phyloP scores from a whole-genome alignment of 805 yeast species.

The Wickerhamiella cacticola region DNA sequence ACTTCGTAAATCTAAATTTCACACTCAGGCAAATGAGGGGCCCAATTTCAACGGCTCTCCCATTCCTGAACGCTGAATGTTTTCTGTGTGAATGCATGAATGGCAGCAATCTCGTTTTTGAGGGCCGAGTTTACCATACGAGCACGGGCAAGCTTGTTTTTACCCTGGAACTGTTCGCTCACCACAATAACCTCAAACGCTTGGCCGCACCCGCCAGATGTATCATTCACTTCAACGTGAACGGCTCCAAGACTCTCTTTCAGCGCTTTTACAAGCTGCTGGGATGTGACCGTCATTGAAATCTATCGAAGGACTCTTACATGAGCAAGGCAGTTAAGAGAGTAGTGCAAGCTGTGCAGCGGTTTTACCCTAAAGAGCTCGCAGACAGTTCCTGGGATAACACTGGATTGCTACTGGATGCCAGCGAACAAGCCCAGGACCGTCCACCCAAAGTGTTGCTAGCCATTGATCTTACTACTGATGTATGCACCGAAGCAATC shows the following conservation, averaged over 20 bases:
- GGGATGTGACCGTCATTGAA: constrained; percentile 14
- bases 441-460: constrained; percentile 37
- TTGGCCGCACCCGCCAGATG: constrained; percentile 94
- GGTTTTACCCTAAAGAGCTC: constrained; percentile 62
- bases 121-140: constrained; percentile 69
- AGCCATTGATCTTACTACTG: constrained; percentile 72
- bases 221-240: constrained; percentile 62
- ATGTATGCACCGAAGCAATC: constrained; percentile 81
- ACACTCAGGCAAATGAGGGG: too few species aligned
- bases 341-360: constrained; percentile 37
- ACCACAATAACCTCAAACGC: constrained; percentile 92
- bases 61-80: constrained; percentile 78
- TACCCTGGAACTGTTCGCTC: constrained; percentile 55
- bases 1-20: background rate
- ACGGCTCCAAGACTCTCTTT: constrained; percentile 45
- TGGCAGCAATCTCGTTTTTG: constrained; percentile 70
- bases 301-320: background rate
- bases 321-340: constrained; percentile 13
- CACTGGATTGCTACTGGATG: constrained; percentile 78
- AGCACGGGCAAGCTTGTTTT: constrained; percentile 76
- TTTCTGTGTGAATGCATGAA: constrained; percentile 88
- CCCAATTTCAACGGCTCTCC: constrained; percentile 28
- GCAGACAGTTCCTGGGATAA: constrained; percentile 94
- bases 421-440: constrained; percentile 29
- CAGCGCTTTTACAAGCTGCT: constrained; percentile 28